Evolutionary conservation across 176 grass and related monocot species (phyloP), one percentile per base, ranked within the genome.

Genomic region (Musa itinerans): DNA sequence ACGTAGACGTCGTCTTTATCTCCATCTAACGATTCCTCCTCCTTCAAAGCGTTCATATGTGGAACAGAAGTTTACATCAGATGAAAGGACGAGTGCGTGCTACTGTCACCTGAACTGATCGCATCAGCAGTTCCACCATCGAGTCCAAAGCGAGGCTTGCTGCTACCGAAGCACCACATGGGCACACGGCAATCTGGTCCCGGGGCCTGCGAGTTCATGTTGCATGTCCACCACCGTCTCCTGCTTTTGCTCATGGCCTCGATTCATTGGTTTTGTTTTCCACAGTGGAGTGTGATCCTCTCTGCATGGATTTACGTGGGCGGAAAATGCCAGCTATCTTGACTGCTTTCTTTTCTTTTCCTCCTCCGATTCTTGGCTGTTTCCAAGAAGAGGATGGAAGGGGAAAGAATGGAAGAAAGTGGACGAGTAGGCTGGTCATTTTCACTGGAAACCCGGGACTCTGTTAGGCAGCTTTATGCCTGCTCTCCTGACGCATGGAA

Each of bases 381-480:
- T 34, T 22, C 65, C 63, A 13, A 65, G 23, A 71, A 71, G 48
- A 71, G 12, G 20, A 19, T 1, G 10, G 13, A 11, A 61, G 14
- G 6, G 43, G 21, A 22, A 50, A 51, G 5, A 21, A 59, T 5
- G 11, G 1, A 51, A 51, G 68, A 71, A 50, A 71, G 68, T 51
- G 1, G 21, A 11, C 26, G 21, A 51, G 15, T 21, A 19, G 20
- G 57, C 48, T 8, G 43, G 58, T 76, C 24, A 9, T 29, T 63
- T 50, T 71, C 34, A 59, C 68, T 79, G 78, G 57, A 71, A 79
- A 51, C 78, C 67, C 57, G 68, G 78, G 43, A 51, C 9, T 62
- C 27, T 11, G 66, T 79, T 61, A 19, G 15, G 51, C 58, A 49
- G 17, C 53, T 71, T 79, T 72, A 13, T 71, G 54, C 78, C 16